Conservation (phyloP, 2,329 filamentous ascomycete species). For the Aspergillus piperis region DNA sequence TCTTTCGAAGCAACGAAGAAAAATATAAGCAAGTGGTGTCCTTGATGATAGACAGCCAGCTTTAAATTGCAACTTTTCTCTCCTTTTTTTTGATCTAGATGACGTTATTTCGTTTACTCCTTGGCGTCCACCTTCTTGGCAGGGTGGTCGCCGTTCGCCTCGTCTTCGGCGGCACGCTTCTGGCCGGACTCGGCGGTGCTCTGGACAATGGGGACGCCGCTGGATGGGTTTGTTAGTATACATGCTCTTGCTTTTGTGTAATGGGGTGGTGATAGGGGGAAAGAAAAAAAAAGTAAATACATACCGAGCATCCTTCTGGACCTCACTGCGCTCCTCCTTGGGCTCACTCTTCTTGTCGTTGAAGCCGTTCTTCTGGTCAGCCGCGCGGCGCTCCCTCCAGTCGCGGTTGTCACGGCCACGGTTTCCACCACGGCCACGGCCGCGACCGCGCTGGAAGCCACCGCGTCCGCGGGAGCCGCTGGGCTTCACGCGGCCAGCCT, state of each 20-base stretch:
- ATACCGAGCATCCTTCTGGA: slow-evolving; percentile 47
- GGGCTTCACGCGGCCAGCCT: slow-evolving; percentile 67
- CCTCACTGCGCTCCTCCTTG: slow-evolving; percentile 30
- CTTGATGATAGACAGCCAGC: neutral
- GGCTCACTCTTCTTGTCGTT: slow-evolving; percentile 23
- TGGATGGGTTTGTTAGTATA: slow-evolving; percentile 18
- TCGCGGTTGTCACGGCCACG: slow-evolving; percentile 40
- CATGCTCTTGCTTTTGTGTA: neutral
- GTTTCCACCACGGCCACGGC: slow-evolving; percentile 46
- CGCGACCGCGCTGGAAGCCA: slow-evolving; percentile 45
- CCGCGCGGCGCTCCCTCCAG: slow-evolving; percentile 47
- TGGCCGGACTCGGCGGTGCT: slow-evolving; percentile 40
- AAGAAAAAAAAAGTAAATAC: neutral
- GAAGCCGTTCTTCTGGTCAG: slow-evolving; percentile 48
- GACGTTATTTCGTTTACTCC: slow-evolving; percentile 32
- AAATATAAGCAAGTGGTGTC: slow-evolving; percentile 13
- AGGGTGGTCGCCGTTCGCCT: slow-evolving; percentile 39
- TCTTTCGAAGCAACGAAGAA: slow-evolving; percentile 19
- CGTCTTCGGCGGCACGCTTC: slow-evolving; percentile 47
- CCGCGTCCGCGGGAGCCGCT: slow-evolving; percentile 43
- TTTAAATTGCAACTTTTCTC: neutral
- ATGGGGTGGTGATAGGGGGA: neutral
- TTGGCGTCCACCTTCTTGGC: slow-evolving; percentile 53
- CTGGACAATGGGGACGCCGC: slow-evolving; percentile 49
- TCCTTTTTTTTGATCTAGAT: neutral